Base-by-base conservation (phyloP, 2,329 filamentous ascomycete genomes). In the Akanthomyces dipterigenus region DNA sequence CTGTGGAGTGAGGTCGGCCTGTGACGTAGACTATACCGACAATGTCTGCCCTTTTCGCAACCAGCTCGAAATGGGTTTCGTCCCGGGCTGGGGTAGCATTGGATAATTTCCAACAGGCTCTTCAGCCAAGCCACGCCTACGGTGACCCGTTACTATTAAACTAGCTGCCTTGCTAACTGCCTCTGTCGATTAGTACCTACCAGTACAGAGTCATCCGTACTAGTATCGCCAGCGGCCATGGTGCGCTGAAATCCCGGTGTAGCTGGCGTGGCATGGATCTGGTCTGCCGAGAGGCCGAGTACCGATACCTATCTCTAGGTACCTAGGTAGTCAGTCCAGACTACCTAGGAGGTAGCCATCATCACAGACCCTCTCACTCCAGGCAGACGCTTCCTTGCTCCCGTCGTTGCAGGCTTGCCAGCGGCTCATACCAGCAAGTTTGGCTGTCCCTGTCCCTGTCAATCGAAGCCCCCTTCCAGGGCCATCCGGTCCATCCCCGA, bases 81-180 rank as follows among this genome's bases (percentile, higher is more conserved):
- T 14, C 11, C 24, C n/a, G 26, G 36, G 56, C 24, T 18, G 34
- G 18, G 34, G 55, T 59, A 34, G 22, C 24, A 59, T 59, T 42
- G 55, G n/a, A 36, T 46, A 59, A 59, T 59, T 59, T 59, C 34
- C 55, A 38, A 28, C 24, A 26, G 42, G 46, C 22, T 38, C 38
- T 43, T 31, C 20, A 26, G 46, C 45, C 56, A 59, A 59, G 56
- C 56, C 56, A 59, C 56, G 36, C 56, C 56, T 59, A 22, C 55
- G 12, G 20, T 40, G 34, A 34, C 20, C 31, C 31, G 31, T 34
- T 9, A 34, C 31, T 11, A 7, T 34, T 34, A 9, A 11, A 7
- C 31, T 34, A 34, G 31, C 31, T 11, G 31, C 31, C 11, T 34
- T 34, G 31, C 31, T 34, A 31, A 8, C 8, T 31, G 28, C 28